Evolutionary conservation across 306 rosid genomes (phyloP), one percentile per base, ranked within the genome.

Genomic region (Medicago arabica): DNA sequence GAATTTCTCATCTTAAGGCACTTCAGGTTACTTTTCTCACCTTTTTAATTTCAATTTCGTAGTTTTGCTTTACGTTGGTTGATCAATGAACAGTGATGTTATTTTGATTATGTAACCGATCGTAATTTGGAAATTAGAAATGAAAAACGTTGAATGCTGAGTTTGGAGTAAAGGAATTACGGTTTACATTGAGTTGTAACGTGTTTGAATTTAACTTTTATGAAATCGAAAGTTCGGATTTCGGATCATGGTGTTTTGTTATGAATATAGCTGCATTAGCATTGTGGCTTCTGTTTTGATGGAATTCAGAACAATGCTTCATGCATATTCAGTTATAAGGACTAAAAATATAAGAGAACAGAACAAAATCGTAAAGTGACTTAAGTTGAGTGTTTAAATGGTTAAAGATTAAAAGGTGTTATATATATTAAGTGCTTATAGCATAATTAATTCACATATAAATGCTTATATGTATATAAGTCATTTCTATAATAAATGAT

Each of bases 1-100:
- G 81, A 67, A 78, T 89, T 77, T 87, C 93, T n/a, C 69, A 87
- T 69, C 84, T 89, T 44, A 78, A 89, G 34, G 88, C 88, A 1
- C 80, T 83, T 12, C 87, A 89, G 91, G 93, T 87, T 55, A 19
- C 1, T 9, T 47, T 6, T 10, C 59, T 41, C 46, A 9, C 9
- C n/a, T 1, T 63, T 44, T 19, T 46, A 0, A 7, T 49, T 13
- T 71, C 41, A 14, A 23, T 72, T 64, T 75, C 9, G 1, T 36
- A 14, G 2, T 38, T 64, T 6, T 28, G 16, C 21, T 66, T 38
- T 77, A 63, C 40, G 69, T 54, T 21, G 3, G 65, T 54, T 21
- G 3, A 59, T 14, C 16, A 71, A 60, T 72, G 47, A 28, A 28
- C 31, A 4, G 70, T 69, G 21, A 5, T 17, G 21, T 9, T 69